Evolutionary conservation across 2,329 filamentous ascomycete genomes (phyloP).

Genomic region (Colletotrichum camelliae): DNA sequence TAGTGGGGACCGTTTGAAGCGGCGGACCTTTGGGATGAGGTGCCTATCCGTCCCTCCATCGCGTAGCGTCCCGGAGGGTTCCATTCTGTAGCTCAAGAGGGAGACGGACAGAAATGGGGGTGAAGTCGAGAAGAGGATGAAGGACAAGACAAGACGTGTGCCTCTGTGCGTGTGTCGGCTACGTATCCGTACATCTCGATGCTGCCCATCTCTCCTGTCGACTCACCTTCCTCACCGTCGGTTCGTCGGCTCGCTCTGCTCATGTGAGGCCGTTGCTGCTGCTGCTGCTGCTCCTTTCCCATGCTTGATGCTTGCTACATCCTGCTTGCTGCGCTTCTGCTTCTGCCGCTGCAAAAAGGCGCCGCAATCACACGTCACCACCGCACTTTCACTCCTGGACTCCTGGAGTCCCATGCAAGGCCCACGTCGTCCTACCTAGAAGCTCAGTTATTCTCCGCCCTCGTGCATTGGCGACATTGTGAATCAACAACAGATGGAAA

Average conservation of each 20-base stretch:
- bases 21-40: conserved; percentile 1
- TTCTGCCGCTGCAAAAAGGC: conserved; percentile 1
- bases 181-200: not conserved
- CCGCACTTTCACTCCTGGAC: not conserved
- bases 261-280: not conserved
- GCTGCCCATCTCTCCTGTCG: not conserved
- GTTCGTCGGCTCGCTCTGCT: not conserved
- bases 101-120: not conserved
- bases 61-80: not conserved
- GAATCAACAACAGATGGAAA: conserved; percentile 1
- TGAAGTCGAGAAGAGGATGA: not conserved
- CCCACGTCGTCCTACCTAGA: not conserved
- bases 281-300: not conserved
- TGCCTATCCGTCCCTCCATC: conserved; percentile 20
- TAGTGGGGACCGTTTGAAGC: conserved; percentile 4
- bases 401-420: not conserved
- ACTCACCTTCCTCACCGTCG: not conserved
- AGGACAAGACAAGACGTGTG: not conserved
- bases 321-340: not conserved
- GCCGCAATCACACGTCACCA: conserved; percentile 6
- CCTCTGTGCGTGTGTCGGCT: not conserved
- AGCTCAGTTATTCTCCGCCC: not conserved
- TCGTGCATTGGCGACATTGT: conserved; percentile 14
- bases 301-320: not conserved
- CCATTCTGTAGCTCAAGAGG: not conserved